phyloP scores from a whole-genome alignment of 768 basidiomycete genomes.

The Tulasnella calospora region DNA sequence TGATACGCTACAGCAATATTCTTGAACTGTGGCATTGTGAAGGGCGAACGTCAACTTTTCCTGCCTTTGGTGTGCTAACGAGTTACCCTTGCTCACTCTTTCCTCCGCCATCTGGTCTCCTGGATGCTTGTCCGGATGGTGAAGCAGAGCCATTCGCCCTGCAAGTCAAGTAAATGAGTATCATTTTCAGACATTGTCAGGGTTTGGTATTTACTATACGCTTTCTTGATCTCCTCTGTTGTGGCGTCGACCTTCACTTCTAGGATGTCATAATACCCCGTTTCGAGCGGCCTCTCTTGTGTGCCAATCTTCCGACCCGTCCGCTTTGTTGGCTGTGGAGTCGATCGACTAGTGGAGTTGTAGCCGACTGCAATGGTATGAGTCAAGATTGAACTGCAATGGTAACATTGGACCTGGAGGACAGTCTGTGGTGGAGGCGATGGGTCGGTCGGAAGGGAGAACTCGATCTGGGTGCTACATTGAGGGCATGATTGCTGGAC shows the following conservation, averaged over 20 bases:
- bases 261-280: conserved; percentile 83
- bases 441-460: conserved; percentile 6
- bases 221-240: conserved; percentile 83
- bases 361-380: not conserved
- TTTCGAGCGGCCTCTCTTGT: conserved; percentile 82
- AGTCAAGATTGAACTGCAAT: conserved; percentile 15
- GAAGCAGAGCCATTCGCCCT: conserved; percentile 84
- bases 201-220: conserved; percentile 58
- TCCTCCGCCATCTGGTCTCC: conserved; percentile 81
- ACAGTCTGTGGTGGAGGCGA: conserved; percentile 14
- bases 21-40: conserved; percentile 52
- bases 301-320: conserved; percentile 74
- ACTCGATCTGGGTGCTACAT: conserved; percentile 20
- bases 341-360: not conserved
- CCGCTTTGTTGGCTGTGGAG: conserved; percentile 30
- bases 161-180: conserved; percentile 6
- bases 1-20: conserved; percentile 73
- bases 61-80: not conserved
- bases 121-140: conserved; percentile 89
- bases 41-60: not conserved
- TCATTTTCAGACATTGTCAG: not conserved
- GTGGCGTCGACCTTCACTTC: conserved; percentile 70
- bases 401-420: conserved; percentile 21
- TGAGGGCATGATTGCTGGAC: conserved; percentile 16
- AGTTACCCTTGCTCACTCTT: conserved; percentile 37